Conservation (phyloP, 495 filamentous ascomycete species). For the Aspergillus hancockii region DNA sequence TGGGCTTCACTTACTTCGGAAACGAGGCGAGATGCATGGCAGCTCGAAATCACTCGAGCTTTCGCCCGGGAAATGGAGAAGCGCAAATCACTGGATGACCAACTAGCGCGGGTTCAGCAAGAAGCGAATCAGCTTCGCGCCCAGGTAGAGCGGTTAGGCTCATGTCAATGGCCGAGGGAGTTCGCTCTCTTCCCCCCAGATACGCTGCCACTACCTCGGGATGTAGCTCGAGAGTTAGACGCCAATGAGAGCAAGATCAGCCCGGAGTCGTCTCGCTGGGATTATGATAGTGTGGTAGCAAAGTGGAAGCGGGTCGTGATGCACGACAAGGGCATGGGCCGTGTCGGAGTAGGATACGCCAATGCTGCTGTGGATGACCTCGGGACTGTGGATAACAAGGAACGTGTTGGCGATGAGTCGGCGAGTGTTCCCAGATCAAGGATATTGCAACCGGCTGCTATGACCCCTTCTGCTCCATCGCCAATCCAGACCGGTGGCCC, state of each 20-base stretch:
- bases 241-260: constrained; percentile 37
- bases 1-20: constrained; percentile 63
- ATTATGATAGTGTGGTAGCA: constrained; percentile 56
- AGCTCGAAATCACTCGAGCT: constrained; percentile 72
- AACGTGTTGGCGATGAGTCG: constrained; percentile 25
- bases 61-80: constrained; percentile 68
- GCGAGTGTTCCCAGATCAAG: constrained; percentile 22
- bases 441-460: constrained; percentile 28
- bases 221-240: constrained; percentile 45
- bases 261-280: constrained; percentile 47
- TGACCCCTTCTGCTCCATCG: constrained; percentile 34
- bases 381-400: constrained; percentile 18
- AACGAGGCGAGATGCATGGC: constrained; percentile 67
- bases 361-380: constrained; percentile 22
- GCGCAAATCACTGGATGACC: constrained; percentile 59
- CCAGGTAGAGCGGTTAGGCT: constrained; percentile 67
- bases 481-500: constrained; percentile 24
- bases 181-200: constrained; percentile 66
- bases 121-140: constrained; percentile 71
- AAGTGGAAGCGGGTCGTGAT: constrained; percentile 60
- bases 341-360: constrained; percentile 36
- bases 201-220: constrained; percentile 58
- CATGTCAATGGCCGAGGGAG: constrained; percentile 69
- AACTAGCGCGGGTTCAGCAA: constrained; percentile 63
- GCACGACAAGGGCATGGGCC: constrained; percentile 50